These are phyloP conservation scores for Auricularia cornea DNA, from an alignment of 768 basidiomycete genomes.

Conservation along the genomic window DNA sequence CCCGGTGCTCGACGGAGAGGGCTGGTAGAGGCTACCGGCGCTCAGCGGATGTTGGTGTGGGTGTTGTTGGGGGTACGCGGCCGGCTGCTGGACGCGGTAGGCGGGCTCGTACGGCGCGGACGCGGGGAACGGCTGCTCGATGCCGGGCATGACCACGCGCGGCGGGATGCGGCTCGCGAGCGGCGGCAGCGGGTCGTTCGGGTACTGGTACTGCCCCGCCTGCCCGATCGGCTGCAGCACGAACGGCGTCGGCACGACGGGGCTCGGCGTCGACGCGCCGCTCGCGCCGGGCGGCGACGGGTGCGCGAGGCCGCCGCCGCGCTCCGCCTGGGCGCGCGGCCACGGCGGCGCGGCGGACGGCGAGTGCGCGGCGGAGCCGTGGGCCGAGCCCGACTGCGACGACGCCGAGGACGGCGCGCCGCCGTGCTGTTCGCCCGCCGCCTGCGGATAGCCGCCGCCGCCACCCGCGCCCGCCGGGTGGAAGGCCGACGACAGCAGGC, in stretches of 20 bases:
- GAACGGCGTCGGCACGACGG: background rate
- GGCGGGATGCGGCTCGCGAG: background rate
- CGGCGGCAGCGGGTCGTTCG: background rate
- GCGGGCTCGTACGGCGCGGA: background rate
- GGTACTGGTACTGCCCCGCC: background rate
- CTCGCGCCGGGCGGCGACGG: background rate
- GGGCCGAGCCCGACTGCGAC: background rate
- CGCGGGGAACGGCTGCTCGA: background rate
- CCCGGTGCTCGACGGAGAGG: background rate
- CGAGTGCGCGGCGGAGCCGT: background rate
- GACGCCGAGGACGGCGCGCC: background rate
- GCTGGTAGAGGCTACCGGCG: background rate
- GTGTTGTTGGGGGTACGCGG: background rate
- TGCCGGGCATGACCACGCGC: background rate
- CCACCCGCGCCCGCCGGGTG: background rate
- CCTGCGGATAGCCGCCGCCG: background rate
- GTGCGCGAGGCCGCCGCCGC: too few species aligned
- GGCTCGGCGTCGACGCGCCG: background rate
- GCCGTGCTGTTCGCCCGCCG: background rate
- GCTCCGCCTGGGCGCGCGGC: background rate
- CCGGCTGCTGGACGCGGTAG: background rate
- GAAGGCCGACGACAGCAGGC: background rate
- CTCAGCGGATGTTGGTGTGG: background rate
- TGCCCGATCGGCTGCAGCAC: background rate
- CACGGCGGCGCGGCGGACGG: background rate